phyloP scores from a whole-genome alignment of 345 rosid genomes.

The Aurinia saxatilis region DNA sequence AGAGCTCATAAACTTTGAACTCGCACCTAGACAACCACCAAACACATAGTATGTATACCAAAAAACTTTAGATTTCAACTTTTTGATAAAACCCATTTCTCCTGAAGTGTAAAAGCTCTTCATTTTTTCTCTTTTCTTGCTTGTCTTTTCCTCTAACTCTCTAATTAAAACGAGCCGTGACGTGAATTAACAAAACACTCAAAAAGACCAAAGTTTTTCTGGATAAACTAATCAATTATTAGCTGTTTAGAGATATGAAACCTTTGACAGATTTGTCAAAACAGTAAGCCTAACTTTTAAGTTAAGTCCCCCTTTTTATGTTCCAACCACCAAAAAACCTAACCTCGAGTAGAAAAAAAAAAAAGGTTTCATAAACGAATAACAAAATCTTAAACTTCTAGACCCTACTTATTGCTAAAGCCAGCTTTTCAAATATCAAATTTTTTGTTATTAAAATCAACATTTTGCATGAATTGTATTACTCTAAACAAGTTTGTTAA shows the following conservation, averaged over 20 bases:
- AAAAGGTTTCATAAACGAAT: background rate
- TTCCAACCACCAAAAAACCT: constrained; percentile 29
- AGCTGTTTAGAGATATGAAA: background rate
- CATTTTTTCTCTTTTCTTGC: background rate
- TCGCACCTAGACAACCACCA: constrained; percentile 37
- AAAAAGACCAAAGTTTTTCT: background rate
- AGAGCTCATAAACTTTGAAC: constrained; percentile 29
- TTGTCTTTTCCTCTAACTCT: constrained; percentile 12
- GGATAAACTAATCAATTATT: background rate
- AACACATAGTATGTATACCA: constrained; percentile 10
- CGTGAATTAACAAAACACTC: constrained; percentile 10
- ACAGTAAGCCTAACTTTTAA: constrained; percentile 23
- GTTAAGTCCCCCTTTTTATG: constrained; percentile 5
- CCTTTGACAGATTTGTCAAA: constrained; percentile 25
- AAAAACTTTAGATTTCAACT: constrained; percentile 4
- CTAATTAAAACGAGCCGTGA: constrained; percentile 19
- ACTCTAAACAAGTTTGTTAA: background rate
- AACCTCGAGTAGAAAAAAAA: constrained; percentile 12
- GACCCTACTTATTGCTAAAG: background rate
- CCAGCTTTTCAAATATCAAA: background rate
- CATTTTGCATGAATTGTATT: background rate
- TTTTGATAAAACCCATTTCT: constrained; percentile 2
- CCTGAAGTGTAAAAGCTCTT: constrained; percentile 6
- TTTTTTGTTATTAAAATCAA: background rate
- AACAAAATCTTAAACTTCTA: background rate